phyloP scores from a whole-genome alignment of 2,329 filamentous ascomycete genomes.

The Ophiostoma sp. region DNA sequence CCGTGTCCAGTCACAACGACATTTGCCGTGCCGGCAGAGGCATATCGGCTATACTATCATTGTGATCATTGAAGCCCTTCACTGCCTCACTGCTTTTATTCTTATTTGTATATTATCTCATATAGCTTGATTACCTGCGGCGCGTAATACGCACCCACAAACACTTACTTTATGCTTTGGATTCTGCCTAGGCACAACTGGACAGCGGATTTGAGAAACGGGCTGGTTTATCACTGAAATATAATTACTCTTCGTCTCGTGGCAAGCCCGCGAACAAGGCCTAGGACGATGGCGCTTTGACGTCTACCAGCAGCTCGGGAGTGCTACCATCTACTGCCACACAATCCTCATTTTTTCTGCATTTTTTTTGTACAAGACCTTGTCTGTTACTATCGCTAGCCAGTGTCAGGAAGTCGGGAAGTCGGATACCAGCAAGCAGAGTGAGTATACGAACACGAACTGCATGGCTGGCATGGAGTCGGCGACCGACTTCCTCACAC shows the following conservation, averaged over 20 bases:
- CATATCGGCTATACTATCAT: neutral
- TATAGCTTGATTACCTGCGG: too few species aligned
- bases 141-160: too few species aligned
- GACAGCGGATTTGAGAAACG: neutral
- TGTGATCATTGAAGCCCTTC: too few species aligned
- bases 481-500: neutral
- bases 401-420: too few species aligned
- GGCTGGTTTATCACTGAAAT: neutral
- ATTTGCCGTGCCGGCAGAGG: neutral
- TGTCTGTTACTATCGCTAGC: too few species aligned
- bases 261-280: slow-evolving; percentile 2
- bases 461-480: neutral
- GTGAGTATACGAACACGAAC: neutral
- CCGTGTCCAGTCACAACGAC: neutral
- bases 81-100: too few species aligned
- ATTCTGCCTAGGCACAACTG: neutral
- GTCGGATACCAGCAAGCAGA: neutral
- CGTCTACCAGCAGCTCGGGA: slow-evolving; percentile 10
- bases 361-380: too few species aligned
- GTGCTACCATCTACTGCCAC: neutral
- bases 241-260: slow-evolving; percentile 10
- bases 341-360: neutral
- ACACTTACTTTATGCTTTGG: too few species aligned
- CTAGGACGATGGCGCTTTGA: slow-evolving; percentile 4
- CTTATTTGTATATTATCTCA: too few species aligned